Base-by-base conservation (phyloP, 2,329 filamentous ascomycete species). In the Xylaria arbuscula region DNA sequence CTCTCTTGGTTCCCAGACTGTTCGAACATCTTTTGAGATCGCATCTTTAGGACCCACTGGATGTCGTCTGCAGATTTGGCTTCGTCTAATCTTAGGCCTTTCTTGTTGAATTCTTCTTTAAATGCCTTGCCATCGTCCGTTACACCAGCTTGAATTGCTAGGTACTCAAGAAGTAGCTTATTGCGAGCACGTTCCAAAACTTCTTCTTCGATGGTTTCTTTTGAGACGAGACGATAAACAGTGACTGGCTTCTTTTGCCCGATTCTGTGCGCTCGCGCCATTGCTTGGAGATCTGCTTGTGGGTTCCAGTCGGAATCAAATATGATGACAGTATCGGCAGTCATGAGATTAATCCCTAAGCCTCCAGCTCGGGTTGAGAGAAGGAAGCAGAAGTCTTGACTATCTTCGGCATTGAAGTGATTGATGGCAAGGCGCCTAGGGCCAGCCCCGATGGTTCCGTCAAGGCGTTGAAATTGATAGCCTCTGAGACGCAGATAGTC, bases 251-350 rank as follows among this genome's bases (percentile, higher is more conserved):
- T 94, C 79, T 96, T 97, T 79, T 99, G 96, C 2, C 96, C 96
- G 72, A 99, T 99, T 80, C 96, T 92, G 81, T 99, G 97, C 67
- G 97, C 97, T 81, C 96, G 92, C 67, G 96, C 96, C 96, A 99
- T 99, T 48, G 96, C 96, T 80, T 99, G 96, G 73, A 99, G 83
- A 84, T 99, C 97, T 7, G 96, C 96, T 79, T 99, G 96, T 19
- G 96, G 97, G 74, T 99, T 99, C 96, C 97, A 99, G 77, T 98
- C 94, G 0, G 96, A 98, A 79, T 99, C 97, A 76, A 98, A 99
- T 53, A 99, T 91, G 75, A 99, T 91, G 72, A 99, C 96, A 0
- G 96, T 99, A 77, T 99, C 97, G 8, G 96, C 96, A 28, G 96
- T 98, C 93, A 98, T 99, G 62, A 99, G 82, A 76, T 99, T 99